A percentile compares a stretch with the other conserved stretches of the same genome.
Evolutionary conservation across 805 yeast species (phyloP).

Genomic region (Metschnikowia arizonensis): DNA sequence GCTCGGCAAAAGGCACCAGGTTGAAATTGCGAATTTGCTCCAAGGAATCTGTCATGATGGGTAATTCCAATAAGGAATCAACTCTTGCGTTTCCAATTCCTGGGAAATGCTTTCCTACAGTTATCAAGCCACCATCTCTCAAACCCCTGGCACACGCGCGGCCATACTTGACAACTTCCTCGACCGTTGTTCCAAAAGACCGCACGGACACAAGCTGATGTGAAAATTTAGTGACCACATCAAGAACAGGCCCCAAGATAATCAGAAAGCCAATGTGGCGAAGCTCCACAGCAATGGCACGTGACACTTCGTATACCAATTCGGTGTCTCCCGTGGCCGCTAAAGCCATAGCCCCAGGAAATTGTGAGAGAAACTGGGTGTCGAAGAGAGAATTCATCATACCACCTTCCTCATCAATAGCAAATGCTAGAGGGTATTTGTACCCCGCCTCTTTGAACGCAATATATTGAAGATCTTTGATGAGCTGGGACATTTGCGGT

Average conservation of each 20-base stretch:
- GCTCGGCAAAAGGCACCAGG: conserved; percentile 47
- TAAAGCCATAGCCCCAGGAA: conserved; percentile 64
- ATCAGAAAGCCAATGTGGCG: conserved; percentile 53
- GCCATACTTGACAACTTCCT: conserved; percentile 54
- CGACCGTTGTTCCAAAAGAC: conserved; percentile 57
- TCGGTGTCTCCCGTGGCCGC: conserved; percentile 51
- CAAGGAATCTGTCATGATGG: conserved; percentile 53
- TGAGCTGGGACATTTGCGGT: conserved; percentile 45
- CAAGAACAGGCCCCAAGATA: conserved; percentile 58
- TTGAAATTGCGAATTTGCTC: conserved; percentile 50
- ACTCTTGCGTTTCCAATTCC: conserved; percentile 62
- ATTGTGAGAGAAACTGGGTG: conserved; percentile 47
- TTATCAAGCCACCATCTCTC: conserved; percentile 48
- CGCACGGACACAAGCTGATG: conserved; percentile 58
- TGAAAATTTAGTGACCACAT: conserved; percentile 52
- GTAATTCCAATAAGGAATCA: conserved; percentile 53
- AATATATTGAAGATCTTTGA: conserved; percentile 51
- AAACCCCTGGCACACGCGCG: conserved; percentile 50
- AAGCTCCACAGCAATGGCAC: conserved; percentile 52
- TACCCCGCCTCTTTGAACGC: conserved; percentile 47
- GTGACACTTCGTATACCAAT: conserved; percentile 47
- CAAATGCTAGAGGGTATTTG: conserved; percentile 50
- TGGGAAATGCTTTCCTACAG: conserved; percentile 63
- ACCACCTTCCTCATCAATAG: conserved; percentile 62
- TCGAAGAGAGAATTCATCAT: conserved; percentile 58